Evolutionary conservation across 371 early-diverging fungal genomes (phyloP), one percentile per base, ranked within the genome.

Genomic region (Zopfochytrium polystomum): DNA sequence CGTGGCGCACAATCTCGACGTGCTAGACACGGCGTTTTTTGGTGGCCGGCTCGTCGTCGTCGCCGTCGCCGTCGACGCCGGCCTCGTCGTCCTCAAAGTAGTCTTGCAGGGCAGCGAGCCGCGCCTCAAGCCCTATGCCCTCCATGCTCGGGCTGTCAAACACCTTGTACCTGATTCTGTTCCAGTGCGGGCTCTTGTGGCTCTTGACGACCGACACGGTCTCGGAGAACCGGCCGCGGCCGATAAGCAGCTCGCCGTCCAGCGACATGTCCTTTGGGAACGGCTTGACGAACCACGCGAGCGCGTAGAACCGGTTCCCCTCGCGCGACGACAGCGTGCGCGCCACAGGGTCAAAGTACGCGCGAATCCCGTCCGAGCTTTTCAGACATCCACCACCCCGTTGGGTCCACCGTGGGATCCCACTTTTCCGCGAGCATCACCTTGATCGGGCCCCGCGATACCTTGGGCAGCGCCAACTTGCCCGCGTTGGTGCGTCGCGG

Each of bases 331-430:
- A 65, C 22, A 85, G 76, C 23, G 56, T 46, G 5, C 60, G 29
- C 34, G 55, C 46, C 23, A 48, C 63, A 20, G 76, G 78, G 48
- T 82, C 78, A 71, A 77, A 85, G 49, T 72, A 77, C 3, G 83
- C 81, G 15, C 83, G 69, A 3, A 85, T 80, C 7, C 85, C 83
- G 44, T 85, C 85, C 22, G n/a, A 83, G 73, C 60, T 85, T 84
- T 59, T 74, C 74, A 2, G 63, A 63, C 9, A 74, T 59, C 71
- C 71, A 74, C 74, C 74, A 74, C 5, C 71, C 74, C 22, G 59
- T 74, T 38, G 38, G 38, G 38, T 38, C 38, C n/a, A n/a, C n/a
- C n/a, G n/a, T n/a, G n/a, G n/a, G n/a, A n/a, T n/a, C n/a, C n/a
- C n/a, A n/a, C n/a, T n/a, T n/a, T n/a, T n/a, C n/a, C n/a, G n/a